Evolutionary conservation across 257 asterid genomes (phyloP), one percentile per base, ranked within the genome.

Genomic region (Salvia rosmarinus): DNA sequence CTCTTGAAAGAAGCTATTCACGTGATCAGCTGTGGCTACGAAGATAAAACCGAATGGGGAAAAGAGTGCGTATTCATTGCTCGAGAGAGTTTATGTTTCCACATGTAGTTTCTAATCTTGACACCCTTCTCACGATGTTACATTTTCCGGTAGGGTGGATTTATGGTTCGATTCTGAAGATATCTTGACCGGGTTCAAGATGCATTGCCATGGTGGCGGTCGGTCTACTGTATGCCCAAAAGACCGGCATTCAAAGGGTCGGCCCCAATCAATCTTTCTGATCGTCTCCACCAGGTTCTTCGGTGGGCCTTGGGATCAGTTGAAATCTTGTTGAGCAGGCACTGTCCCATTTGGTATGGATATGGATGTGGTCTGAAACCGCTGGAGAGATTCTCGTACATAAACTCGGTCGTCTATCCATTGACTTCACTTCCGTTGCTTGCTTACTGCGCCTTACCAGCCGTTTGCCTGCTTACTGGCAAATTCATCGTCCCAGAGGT

Each of bases 261-360:
- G 4, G 98, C 97, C 47, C 98, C 97, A 6, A 92, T 92, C 84
- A 92, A 92, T 85, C 93, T 92, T 57, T 88, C 98, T 1, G 98
- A 92, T 81, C 98, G 98, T 83, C 75, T 93, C 80, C 97, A 93
- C 75, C 98, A 93, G 60, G 98, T 93, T 71, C 97, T 93, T 61
- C 96, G 98, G 9, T 93, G 98, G 98, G 97, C 98, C 8, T 82
- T 93, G 83, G 98, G 98, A 19, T 93, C 98, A 4, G 97, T 93
- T 13, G 98, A 93, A 62, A 93, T 93, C 72, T 64, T 93, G 20
- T 75, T 90, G 85, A 93, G 98, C 78, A 86, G 89, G 65, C 98
- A 94, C 68, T 94, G 98, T 74, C 98, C 98, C 3, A 86, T 94
- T 69, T 94, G 98, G 98, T 94, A 94, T 47, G 98, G 98, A 43